A percentile compares a stretch with the other conserved stretches of the same genome.
phyloP scores from a whole-genome alignment of 2,329 filamentous ascomycete genomes.

The Calonectria crousiana region DNA sequence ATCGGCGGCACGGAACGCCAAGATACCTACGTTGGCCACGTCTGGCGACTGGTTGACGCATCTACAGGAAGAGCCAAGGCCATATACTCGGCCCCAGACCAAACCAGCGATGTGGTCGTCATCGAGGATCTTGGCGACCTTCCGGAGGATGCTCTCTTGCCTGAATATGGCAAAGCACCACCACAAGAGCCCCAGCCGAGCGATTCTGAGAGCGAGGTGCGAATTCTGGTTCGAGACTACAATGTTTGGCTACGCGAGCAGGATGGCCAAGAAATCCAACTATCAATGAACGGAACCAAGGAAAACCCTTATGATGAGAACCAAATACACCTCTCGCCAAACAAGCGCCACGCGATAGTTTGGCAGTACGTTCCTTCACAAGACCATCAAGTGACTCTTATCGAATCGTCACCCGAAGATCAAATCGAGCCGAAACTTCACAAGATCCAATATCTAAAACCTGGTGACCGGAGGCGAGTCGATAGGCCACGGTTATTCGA shows the following conservation, averaged over 20 bases:
- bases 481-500: slow-evolving; percentile 44
- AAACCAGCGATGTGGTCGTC: slow-evolving; percentile 25
- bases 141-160: background rate
- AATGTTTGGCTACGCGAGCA: slow-evolving; percentile 27
- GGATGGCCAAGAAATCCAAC: slow-evolving; percentile 20
- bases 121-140: slow-evolving; percentile 25
- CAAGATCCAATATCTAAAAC: slow-evolving; percentile 39
- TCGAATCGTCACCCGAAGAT: slow-evolving; percentile 44
- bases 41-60: slow-evolving; percentile 36
- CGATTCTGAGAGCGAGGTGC: background rate
- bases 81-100: slow-evolving; percentile 32
- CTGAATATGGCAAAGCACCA: background rate
- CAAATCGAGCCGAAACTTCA: slow-evolving; percentile 44
- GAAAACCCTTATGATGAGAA: slow-evolving; percentile 35
- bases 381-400: slow-evolving; percentile 30
- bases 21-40: slow-evolving; percentile 35
- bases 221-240: slow-evolving; percentile 16
- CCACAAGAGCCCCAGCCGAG: background rate
- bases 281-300: slow-evolving; percentile 33
- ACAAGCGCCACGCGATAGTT: slow-evolving; percentile 28
- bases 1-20: slow-evolving; percentile 29
- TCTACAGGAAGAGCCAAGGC: slow-evolving; percentile 18
- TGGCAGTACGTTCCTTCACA: slow-evolving; percentile 41
- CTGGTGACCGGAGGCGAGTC: slow-evolving; percentile 40
- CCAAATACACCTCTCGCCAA: slow-evolving; percentile 32